Base-by-base conservation (phyloP, 2,329 filamentous ascomycete genomes). In the Verticillium isaacii region DNA sequence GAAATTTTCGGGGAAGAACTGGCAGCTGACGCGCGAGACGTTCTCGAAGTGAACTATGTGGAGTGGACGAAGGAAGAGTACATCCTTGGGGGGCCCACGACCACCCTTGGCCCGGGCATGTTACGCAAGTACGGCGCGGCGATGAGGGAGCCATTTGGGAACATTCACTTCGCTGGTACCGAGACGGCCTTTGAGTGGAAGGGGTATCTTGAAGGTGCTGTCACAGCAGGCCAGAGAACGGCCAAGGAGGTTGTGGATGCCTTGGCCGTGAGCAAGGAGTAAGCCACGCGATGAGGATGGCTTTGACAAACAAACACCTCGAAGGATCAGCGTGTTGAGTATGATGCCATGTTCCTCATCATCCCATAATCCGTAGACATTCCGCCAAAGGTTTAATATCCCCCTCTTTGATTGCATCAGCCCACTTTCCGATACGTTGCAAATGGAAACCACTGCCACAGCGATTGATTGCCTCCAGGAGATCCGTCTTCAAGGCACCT, bases 141-240 rank as follows among this genome's bases (percentile, higher is more conserved):
- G 6, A 60, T 84, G 76, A 62, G 69, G 12, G 55, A 67, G 39
- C n/a, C 63, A 1, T 64, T 67, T 65, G 69, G 64, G 7, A 39
- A 63, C 37, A 75, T 71, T 5, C 66, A 71, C 41, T 71, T 71
- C 59, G 63, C 63, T 14, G 67, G 70, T 0, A 67, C 67, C 0
- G 69, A 71, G 59, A 70, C 66, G 2, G 64, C 66, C 0, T 54
- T 63, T 32, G 64, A 65, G 5, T 71, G 67, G 68, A 70, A 69
- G 59, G 68, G 69, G 2, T 71, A 71, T 41, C 59, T 71, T 63
- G 69, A 71, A 23, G 69, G 70, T 2, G 66, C 66, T 37, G 58
- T 68, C 17, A 60, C 64, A 14, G 64, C 70, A 32, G 68, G 69
- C 14, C 50, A 60, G 45, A 61, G 67, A 7, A 58, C 41, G 23